phyloP scores from a whole-genome alignment of 2,329 filamentous ascomycete genomes.

The Cytospora piceicola region DNA sequence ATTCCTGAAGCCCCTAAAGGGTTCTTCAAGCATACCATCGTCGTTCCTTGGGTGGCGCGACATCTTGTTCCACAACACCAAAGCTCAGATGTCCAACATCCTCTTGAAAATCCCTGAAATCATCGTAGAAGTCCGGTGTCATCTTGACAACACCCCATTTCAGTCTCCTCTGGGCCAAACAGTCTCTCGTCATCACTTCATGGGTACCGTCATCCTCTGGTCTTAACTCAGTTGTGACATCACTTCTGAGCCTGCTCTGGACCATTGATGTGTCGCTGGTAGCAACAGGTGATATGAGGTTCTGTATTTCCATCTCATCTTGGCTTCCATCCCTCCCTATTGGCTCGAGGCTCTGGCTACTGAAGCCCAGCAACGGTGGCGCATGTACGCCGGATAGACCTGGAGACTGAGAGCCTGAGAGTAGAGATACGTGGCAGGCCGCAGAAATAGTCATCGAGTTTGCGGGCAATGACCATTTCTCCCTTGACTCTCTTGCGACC shows the following conservation, averaged over 20 bases:
- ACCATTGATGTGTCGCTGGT: no score
- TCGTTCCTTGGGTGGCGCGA: not conserved
- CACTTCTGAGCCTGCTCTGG: no score
- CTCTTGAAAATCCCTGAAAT: not conserved
- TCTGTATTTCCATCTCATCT: no score
- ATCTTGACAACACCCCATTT: conserved; percentile 14
- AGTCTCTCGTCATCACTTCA: not conserved
- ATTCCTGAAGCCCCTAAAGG: no score
- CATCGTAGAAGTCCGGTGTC: not conserved
- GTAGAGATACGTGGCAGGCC: conserved; percentile 10
- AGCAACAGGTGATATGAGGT: no score
- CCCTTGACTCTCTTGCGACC: not conserved
- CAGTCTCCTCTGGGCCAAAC: not conserved
- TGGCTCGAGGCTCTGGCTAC: not conserved
- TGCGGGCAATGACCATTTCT: conserved; percentile 6
- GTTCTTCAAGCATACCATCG: not conserved
- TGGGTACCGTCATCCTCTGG: not conserved
- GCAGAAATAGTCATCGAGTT: conserved; percentile 12
- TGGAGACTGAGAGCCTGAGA: not conserved
- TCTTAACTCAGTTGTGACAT: not conserved
- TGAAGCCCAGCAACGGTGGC: not conserved
- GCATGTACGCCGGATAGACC: not conserved
- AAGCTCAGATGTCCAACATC: conserved; percentile 5
- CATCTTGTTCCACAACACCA: conserved; percentile 1
- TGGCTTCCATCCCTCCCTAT: not conserved